Evolutionary conservation across 768 basidiomycete species (phyloP), one percentile per base, ranked within the genome.

Genomic region (Hygrophorus pudorinus): DNA sequence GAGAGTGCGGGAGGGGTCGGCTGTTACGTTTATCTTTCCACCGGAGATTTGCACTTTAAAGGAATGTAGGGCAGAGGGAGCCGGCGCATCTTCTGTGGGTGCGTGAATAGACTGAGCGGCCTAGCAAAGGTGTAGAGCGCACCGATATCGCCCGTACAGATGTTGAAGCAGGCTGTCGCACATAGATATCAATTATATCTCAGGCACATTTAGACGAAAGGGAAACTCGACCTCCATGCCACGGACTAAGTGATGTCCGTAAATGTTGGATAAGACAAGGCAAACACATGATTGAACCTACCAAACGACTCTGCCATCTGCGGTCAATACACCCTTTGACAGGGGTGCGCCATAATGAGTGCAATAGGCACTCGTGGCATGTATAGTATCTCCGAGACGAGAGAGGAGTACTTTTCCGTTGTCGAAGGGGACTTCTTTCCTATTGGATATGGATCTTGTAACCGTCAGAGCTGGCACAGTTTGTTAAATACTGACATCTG

Each of bases 331-430:
- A 41, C 89, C 90, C 60, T 88, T 89, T 4, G 70, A 78, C 2
- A 93, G 70, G 1, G 89, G 88, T 2, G 90, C 90, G 9, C 91
- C 91, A 57, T 91, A 93, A 60, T 94, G 91, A 1, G 89, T 92
- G 63, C 91, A 94, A 61, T 76, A 84, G 2, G 85, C 85, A 48
- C 79, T 81, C 0, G 84, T 91, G 5, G 88, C 85, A 51, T 84
- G 71, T 1, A 89, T 65, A 51, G 81, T 75, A 53, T 83, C 79
- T 21, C 81, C 83, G 13, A 92, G 61, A 41, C 81, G 79, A 42
- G 83, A 83, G 9, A 92, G 60, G 9, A 92, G 66, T 34, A 94
- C 79, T 62, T 85, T 86, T 39, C 78, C 83, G 13, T 80, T 72
- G 33, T 75, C 82, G 55, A 92, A 91, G 5, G 70, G 66, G 30